Evolutionary conservation across 2,329 filamentous ascomycete species (phyloP), one percentile per base, ranked within the genome.

Genomic region (Cladophialophora carrionii): DNA sequence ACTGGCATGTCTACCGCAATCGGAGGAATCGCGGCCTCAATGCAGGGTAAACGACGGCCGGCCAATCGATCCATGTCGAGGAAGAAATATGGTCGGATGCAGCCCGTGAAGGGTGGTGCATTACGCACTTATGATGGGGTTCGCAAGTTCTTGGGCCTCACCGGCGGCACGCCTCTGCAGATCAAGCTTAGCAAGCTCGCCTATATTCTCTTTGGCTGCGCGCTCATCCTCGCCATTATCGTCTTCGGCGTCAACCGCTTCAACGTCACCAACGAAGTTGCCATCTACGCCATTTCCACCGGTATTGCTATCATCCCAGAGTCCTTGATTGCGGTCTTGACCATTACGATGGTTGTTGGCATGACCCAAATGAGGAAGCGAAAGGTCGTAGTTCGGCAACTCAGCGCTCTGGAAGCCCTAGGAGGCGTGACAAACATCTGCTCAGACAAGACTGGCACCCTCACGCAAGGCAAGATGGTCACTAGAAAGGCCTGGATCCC

Each of bases 141-240:
- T 66, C 82, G 83, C 52, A 80, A 81, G 67, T 85, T 88, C 68
- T 77, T 88, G 51, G 85, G 86, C 57, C 78, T 88, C 62, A 84
- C 81, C 56, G 83, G 90, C 61, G 92, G 92, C 57, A 96, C 92
- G 1, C 92, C 92, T 0, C 81, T 96, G 53, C 91, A 96, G 78
- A 88, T 89, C 70, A 94, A 91, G 73, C 83, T 96, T 58, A 91
- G 90, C 79, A 92, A 93, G 77, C 88, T 96, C 73, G 92, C 92
- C 31, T 87, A 95, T 51, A 75, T 91, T 3, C 85, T 96, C 1
- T 96, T 96, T 73, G 87, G 83, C 54, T 84, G 92, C 57, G 92
- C 86, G 5, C 81, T 88, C 49, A 71, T 88, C 9, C 79, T 86
- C 53, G 85, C 85, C 10, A 84, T 88, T 70, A 87, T 88, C 70